Base-by-base conservation (phyloP, 2,329 filamentous ascomycete genomes). In the Teratosphaeria viscida region DNA sequence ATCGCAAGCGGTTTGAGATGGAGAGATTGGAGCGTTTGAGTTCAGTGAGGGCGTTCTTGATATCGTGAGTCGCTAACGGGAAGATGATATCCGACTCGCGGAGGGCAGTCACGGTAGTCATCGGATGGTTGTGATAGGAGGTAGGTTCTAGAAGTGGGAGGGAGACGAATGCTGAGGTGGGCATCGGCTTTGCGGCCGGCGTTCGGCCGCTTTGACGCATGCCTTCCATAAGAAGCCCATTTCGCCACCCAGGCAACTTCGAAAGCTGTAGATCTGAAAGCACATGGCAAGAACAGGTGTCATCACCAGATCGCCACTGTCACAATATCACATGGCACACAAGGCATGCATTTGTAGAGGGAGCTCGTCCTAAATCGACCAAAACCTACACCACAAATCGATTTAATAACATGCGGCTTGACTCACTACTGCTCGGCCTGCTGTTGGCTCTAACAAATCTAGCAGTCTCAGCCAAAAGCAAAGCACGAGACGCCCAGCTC, bases 1-100 rank as follows among this genome's bases (percentile, higher is more conserved):
- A 96, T 34, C 78, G 76, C 12, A 99, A 83, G 16, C 92, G 87
- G 76, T 96, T 96, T 64, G 83, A 81, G 63, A 94, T 84, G 63
- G 87, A 88, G 56, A 95, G 82, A 26, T 89, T 88, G 26, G 87
- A 84, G 66, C 87, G 84, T 71, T 88, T 90, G 62, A 96, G 82
- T 35, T 87, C 85, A 55, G 82, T 79, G 14, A 95, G 83, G 3
- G 81, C 85, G 63, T 82, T 81, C 37, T 85, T 88, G 70, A 92
- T 82, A 63, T 86, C 85, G 64, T 84, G 83, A n/a, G 77, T 76
- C 35, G 77, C 73, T 19, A 75, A 75, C 26, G 82, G 79, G 68
- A 85, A 84, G 64, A 84, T 77, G 58, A 85, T 74, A 5, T 49
- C 19, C 8, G 43, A 49, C 6, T 23, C 43, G 8, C 43, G 43